phyloP scores from a whole-genome alignment of 192 early-diverging fungal species.

The Neocallimastix lanati region DNA sequence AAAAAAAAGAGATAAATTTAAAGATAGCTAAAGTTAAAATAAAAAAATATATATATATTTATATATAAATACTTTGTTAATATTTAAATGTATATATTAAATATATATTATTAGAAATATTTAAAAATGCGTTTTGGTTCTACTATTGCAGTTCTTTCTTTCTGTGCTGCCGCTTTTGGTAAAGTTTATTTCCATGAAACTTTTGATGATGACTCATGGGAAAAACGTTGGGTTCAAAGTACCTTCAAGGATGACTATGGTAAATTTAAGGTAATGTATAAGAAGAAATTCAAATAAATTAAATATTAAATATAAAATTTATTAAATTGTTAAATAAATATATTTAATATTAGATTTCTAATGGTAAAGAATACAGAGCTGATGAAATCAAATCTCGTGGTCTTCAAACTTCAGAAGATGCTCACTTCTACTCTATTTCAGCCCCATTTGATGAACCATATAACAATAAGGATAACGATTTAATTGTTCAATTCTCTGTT shows the following conservation, averaged over 20 bases:
- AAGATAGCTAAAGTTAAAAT: too few relatives aligned
- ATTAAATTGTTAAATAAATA: too few relatives aligned
- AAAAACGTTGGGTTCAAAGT: conserved; percentile 52
- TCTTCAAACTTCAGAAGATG: conserved; percentile 63
- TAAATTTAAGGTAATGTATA: conserved; percentile 37
- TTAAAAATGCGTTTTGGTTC: neutral
- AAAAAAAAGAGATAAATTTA: too few relatives aligned
- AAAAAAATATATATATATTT: too few relatives aligned
- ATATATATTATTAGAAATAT: too few relatives aligned
- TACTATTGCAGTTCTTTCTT: conserved; percentile 2
- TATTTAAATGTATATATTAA: too few relatives aligned
- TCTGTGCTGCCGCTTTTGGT: conserved; percentile 8
- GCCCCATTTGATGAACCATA: conserved; percentile 50
- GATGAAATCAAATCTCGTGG: neutral
- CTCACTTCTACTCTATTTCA: conserved; percentile 69
- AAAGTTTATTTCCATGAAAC: conserved; percentile 77
- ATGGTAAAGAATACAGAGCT: neutral
- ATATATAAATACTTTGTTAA: too few relatives aligned
- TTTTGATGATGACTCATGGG: conserved; percentile 36
- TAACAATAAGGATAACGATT: conserved; percentile 64
- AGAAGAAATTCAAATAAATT: too few relatives aligned
- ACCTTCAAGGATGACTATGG: conserved; percentile 50
- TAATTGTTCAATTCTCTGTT: conserved; percentile 75
- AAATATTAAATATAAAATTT: too few relatives aligned
- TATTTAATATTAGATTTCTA: neutral